These are phyloP conservation scores for Lecanicillium sp. DNA, from an alignment of 2,329 filamentous ascomycete species.

Conservation along the genomic window DNA sequence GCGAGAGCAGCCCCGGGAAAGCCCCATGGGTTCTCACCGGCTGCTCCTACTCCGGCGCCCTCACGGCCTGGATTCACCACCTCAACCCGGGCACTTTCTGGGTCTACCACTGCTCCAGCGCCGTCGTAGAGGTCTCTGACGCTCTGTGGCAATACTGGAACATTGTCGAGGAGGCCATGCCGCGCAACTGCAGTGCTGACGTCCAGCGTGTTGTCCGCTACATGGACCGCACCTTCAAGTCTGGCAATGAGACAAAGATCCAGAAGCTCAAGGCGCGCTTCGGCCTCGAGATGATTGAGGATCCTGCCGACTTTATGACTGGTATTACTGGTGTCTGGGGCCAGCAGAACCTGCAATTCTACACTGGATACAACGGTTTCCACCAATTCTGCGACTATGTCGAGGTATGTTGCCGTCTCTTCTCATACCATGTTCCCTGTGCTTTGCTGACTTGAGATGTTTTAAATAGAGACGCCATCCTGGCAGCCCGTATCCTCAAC, in stretches of 20 bases:
- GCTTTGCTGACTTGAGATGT: neutral
- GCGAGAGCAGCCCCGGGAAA: conserved; percentile 53
- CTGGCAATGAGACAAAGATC: conserved; percentile 20
- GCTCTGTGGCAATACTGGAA: conserved; percentile 57
- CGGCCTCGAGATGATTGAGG: conserved; percentile 30
- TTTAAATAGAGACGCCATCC: conserved; percentile 4
- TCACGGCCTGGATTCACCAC: conserved; percentile 63
- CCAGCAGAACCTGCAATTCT: conserved; percentile 27
- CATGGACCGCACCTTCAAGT: conserved; percentile 38
- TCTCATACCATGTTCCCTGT: too few relatives aligned
- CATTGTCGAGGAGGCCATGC: conserved; percentile 33
- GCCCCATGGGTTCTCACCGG: conserved; percentile 70
- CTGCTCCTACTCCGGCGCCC: conserved; percentile 70
- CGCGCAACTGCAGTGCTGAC: conserved; percentile 51
- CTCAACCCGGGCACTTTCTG: conserved; percentile 68
- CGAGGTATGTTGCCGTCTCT: conserved; percentile 12
- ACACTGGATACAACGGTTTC: conserved; percentile 24
- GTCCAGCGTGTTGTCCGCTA: conserved; percentile 45
- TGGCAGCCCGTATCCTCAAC: conserved; percentile 1
- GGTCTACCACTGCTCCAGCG: conserved; percentile 68
- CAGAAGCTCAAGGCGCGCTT: conserved; percentile 36
- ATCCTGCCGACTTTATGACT: conserved; percentile 38
- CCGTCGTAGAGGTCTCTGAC: conserved; percentile 64
- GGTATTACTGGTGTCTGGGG: conserved; percentile 29
- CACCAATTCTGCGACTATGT: conserved; percentile 27